Evolutionary conservation across 2,329 filamentous ascomycete species (phyloP), one percentile per base, ranked within the genome.

Genomic region (Talaromyces sp.): DNA sequence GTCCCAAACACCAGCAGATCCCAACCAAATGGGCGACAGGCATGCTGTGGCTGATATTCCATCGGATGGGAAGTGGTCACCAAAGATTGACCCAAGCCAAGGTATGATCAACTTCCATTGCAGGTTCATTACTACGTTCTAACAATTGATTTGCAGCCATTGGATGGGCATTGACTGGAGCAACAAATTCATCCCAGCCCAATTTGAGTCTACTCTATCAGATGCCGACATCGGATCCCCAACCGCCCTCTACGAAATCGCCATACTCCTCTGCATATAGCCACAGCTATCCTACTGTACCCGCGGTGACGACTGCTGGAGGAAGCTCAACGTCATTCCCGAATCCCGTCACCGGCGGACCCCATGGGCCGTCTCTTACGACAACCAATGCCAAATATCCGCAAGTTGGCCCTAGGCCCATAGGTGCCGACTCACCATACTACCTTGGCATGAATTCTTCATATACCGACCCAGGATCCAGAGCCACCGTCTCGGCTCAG

Each of bases 101-200:
- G 79, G 68, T 84, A 69, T 67, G 70, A 63, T 30, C 32, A 22
- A n/a, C n/a, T n/a, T n/a, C 1, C 10, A 22, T 13, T 4, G 7
- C 24, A 14, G 16, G 19, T 20, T 75, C 3, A 27, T 13, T 33
- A 39, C 14, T 43, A 9, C 6, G 27, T 37, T 29, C n/a, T 29
- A 46, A 44, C 54, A 62, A 55, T 54, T 52, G 52, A 75, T 77
- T 8, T 14, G 49, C 56, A 81, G 82, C 84, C 0, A 90, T 95
- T 53, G 91, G 90, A 1, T 95, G 89, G 88, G 91, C 90, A 7
- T 75, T 96, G n/a, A 91, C 91, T 0, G 91, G 91, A 13, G 93
- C 88, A 1, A 91, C 90, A 49, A 91, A 95, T 65, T 94, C 90
- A 3, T 88, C 90, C 1, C 91, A 86, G 57, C 91, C 90, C 0